Conservation (phyloP, 2,329 filamentous ascomycete genomes). For the Escovopsis weberi region DNA sequence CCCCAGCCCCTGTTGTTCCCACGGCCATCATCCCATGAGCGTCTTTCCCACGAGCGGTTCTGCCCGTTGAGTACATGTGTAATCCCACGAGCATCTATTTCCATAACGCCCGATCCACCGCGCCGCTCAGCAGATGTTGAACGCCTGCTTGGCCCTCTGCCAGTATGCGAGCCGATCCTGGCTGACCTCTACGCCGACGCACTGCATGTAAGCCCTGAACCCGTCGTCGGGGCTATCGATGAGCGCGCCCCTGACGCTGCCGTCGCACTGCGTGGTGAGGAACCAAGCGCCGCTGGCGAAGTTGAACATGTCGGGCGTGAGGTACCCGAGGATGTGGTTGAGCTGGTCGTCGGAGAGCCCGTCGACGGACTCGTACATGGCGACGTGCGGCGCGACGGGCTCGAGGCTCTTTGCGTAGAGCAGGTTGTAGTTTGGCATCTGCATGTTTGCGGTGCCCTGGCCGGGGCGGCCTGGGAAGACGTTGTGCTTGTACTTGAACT, state of each 20-base stretch:
- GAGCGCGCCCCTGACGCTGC: conserved; percentile 19
- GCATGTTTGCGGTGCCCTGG: conserved; percentile 54
- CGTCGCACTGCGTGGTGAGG: conserved; percentile 27
- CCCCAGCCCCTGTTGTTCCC: no score
- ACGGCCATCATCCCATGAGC: no score
- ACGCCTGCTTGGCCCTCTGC: conserved; percentile 31
- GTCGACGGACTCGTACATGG: conserved; percentile 14
- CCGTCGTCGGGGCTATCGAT: conserved; percentile 23
- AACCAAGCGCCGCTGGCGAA: conserved; percentile 41
- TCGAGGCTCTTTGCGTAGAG: conserved; percentile 31
- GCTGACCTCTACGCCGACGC: conserved; percentile 24
- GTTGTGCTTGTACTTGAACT: conserved; percentile 61
- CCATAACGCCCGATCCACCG: no score
- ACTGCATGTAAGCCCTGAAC: conserved; percentile 32
- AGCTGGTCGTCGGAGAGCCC: conserved; percentile 17
- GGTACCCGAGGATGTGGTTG: conserved; percentile 27
- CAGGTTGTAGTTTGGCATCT: conserved; percentile 29
- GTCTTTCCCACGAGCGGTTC: no score
- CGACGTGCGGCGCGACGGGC: conserved; percentile 20
- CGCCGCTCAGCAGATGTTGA: conserved; percentile 17
- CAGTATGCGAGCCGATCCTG: conserved; percentile 26
- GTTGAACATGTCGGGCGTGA: conserved; percentile 35
- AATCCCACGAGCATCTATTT: no score
- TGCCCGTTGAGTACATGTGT: no score
- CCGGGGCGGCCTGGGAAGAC: conserved; percentile 41